Base-by-base conservation (phyloP, 2,329 filamentous ascomycete species). In the Nothomitra cinnamomea region DNA sequence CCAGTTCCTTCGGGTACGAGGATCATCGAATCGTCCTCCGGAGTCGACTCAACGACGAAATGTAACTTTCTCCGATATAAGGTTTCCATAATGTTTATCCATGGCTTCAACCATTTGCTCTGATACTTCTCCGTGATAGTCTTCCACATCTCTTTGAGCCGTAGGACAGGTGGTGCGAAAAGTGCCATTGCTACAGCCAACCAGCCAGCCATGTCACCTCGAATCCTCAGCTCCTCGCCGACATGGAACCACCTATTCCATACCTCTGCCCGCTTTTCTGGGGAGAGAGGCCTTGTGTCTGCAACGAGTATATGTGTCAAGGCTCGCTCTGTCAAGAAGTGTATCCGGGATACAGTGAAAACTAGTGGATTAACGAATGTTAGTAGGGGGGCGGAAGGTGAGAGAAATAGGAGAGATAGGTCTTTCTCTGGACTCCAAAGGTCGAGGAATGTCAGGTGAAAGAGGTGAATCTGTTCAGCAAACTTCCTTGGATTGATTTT, bases 141-240 rank as follows among this genome's bases (percentile, higher is more conserved):
- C 48, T 58, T 60, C 61, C 61, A 63, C 28, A 60, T 63, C 53
- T 62, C 60, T 51, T 59, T 57, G 24, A 63, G 57, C 12, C 61
- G 60, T 32, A 63, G 54, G 47, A 63, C 58, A 19, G 61, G 57
- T 19, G 60, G 61, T n/a, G 61, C 62, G 35, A 62, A 55, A 12
- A 63, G 58, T 32, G 60, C 61, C 60, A 63, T 63, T 32, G 58
- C 58, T 48, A 63, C 56, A 13, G 61, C 59, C 40, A 63, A 54
- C 54, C 60, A 63, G 45, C 61, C 61, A 56, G 59, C 60, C 60
- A 61, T 61, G 52, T 63, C 61, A 28, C 60, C 61, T 35, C 54
- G 53, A 43, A 55, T 59, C 50, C 60, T 57, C 17, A 63, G 57
- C 19, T 61, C 55, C 38, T 58, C 51, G 12, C 58, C 60, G 45